Percentiles rank a stretch among this genome's conserved stretches.
phyloP scores from a whole-genome alignment of 768 basidiomycete species.

The Tephrocybe sp. region DNA sequence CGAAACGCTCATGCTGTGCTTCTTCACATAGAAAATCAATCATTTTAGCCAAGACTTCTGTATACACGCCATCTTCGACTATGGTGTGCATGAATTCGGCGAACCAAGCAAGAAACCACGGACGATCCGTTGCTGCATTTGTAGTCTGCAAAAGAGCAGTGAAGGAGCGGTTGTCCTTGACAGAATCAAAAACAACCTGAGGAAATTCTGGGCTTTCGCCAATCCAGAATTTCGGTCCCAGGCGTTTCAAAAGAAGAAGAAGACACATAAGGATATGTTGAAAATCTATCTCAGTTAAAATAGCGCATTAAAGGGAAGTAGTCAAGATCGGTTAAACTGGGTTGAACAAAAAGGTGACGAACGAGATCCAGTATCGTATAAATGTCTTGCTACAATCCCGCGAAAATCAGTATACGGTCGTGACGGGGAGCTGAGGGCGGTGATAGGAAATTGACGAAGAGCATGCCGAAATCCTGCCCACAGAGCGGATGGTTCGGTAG shows the following conservation, averaged over 20 bases:
- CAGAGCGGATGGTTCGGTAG: constrained; percentile 40
- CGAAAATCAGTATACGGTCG: constrained; percentile 43
- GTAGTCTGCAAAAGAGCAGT: constrained; percentile 40
- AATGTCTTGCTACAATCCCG: constrained; percentile 57
- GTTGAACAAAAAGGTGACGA: constrained; percentile 29
- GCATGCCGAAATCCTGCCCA: constrained; percentile 50
- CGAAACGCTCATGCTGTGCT: constrained; percentile 75
- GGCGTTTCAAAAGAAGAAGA: constrained; percentile 56
- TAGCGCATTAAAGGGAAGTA: constrained; percentile 9
- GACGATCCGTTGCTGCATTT: constrained; percentile 29
- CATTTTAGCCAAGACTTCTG: constrained; percentile 72
- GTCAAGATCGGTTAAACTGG: constrained; percentile 14
- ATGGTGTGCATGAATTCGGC: constrained; percentile 61
- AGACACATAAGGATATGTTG: constrained; percentile 56
- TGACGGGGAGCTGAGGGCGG: constrained; percentile 32
- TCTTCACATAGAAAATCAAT: constrained; percentile 78
- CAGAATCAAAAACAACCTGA: constrained; percentile 74
- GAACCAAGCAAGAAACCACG: constrained; percentile 66
- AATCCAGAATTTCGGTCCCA: constrained; percentile 63
- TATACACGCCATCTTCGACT: constrained; percentile 45
- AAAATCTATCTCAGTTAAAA: constrained; percentile 48
- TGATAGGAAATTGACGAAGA: constrained; percentile 55
- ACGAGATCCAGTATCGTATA: constrained; percentile 62
- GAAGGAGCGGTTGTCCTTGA: constrained; percentile 76
- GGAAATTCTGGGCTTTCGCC: constrained; percentile 73